Evolutionary conservation across 441 rosid species (phyloP).

Genomic region (Biscutella laevigata): DNA sequence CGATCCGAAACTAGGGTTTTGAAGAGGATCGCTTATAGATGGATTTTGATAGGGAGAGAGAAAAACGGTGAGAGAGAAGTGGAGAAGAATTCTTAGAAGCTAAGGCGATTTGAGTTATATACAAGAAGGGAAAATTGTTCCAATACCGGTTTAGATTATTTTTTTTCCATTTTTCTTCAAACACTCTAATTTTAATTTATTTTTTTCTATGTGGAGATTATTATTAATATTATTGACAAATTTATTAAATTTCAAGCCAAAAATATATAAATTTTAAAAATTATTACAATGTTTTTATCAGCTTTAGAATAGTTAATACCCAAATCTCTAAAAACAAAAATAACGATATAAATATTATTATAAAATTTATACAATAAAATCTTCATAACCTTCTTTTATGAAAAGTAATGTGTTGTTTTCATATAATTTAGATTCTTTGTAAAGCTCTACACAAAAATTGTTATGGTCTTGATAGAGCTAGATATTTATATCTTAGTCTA

Average conservation of each 20-base stretch:
- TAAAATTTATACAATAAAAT: no score
- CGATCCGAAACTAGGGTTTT: constrained; percentile 40
- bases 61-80: constrained; percentile 23
- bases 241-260: no score
- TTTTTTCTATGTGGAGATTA: no score
- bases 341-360: no score
- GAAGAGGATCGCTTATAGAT: constrained; percentile 31
- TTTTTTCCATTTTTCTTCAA: neutral
- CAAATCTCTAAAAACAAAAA: no score
- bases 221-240: no score
- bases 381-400: neutral
- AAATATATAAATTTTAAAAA: no score
- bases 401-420: no score
- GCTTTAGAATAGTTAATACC: no score
- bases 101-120: constrained; percentile 19
- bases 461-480: neutral
- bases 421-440: no score
- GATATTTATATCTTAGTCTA: neutral
- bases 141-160: constrained; percentile 20
- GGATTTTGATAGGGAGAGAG: constrained; percentile 25
- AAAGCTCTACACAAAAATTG: no score
- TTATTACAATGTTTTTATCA: no score
- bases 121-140: constrained; percentile 2
- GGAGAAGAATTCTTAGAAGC: constrained; percentile 29
- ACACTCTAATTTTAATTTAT: neutral